Evolutionary conservation across 2,329 filamentous ascomycete genomes (phyloP).

Genomic region (Grosmannia serpens): DNA sequence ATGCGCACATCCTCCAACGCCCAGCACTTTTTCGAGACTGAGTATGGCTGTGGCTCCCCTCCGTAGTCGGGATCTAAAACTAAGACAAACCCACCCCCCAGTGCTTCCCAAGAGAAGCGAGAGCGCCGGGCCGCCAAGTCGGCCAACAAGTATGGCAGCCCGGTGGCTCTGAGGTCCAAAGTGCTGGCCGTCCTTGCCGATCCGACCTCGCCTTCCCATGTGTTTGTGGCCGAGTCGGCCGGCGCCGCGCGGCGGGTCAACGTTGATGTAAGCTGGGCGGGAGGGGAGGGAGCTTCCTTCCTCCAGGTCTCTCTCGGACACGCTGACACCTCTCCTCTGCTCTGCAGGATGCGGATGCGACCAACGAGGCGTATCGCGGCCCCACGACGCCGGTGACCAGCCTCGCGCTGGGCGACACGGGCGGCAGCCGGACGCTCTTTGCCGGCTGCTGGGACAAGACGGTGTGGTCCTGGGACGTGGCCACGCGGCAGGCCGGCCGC

Average conservation of each 20-base stretch:
- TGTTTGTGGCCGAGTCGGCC: constrained; percentile 82
- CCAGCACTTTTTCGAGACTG: constrained; percentile 85
- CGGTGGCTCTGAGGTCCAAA: constrained; percentile 74
- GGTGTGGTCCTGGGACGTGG: constrained; percentile 73
- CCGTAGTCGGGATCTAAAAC: background rate
- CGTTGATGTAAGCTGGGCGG: constrained; percentile 48
- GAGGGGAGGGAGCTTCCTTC: no score
- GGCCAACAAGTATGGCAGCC: constrained; percentile 69
- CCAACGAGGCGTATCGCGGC: constrained; percentile 49
- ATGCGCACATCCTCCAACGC: constrained; percentile 60
- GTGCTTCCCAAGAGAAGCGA: constrained; percentile 35
- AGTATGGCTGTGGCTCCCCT: constrained; percentile 39
- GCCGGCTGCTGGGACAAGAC: constrained; percentile 92
- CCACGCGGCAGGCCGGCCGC: constrained; percentile 39
- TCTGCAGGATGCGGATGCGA: constrained; percentile 7
- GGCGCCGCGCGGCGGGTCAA: constrained; percentile 64
- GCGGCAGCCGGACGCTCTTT: constrained; percentile 45
- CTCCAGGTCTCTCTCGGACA: no score
- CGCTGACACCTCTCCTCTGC: background rate
- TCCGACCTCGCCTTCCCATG: constrained; percentile 43
- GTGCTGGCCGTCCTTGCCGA: constrained; percentile 64
- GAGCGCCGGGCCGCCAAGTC: constrained; percentile 58
- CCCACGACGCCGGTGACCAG: constrained; percentile 72
- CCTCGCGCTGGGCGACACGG: constrained; percentile 48
- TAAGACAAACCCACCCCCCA: constrained; percentile 29